phyloP scores from a whole-genome alignment of 495 filamentous ascomycete genomes.

The Penicillium crystallinum region DNA sequence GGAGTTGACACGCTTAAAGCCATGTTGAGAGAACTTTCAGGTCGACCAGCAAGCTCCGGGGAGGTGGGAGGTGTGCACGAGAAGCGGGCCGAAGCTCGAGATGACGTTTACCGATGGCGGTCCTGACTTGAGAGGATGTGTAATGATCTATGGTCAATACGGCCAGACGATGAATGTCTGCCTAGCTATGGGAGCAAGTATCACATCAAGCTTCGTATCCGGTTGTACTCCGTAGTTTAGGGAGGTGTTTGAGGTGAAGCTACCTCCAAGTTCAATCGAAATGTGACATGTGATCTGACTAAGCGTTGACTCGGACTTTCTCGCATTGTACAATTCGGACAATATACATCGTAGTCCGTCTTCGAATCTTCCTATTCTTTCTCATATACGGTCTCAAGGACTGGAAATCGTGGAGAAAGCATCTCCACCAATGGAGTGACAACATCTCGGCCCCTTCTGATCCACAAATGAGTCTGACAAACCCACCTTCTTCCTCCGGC shows the following conservation, averaged over 20 bases:
- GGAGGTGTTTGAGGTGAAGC: no score
- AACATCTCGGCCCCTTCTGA: background rate
- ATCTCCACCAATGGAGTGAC: slow-evolving; percentile 1
- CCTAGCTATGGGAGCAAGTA: background rate
- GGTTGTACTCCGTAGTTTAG: background rate
- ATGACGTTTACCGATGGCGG: background rate
- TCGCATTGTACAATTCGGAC: background rate
- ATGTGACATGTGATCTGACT: slow-evolving; percentile 1
- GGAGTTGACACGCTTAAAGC: slow-evolving; percentile 12
- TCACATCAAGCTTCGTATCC: background rate
- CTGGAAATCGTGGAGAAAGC: slow-evolving; percentile 3
- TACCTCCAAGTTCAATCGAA: background rate
- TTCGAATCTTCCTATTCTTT: background rate
- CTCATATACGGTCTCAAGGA: background rate
- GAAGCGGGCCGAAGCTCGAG: background rate
- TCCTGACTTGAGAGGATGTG: background rate
- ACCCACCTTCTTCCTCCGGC: slow-evolving; percentile 53
- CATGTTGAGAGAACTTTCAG: slow-evolving; percentile 13
- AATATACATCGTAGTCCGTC: background rate
- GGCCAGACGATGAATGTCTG: background rate
- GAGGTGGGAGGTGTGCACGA: background rate
- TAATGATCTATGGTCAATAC: background rate
- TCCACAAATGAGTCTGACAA: slow-evolving; percentile 48
- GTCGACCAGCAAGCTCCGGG: background rate
- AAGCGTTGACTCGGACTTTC: background rate